Conservation (phyloP, 2,329 filamentous ascomycete species). For the Cryphonectria nitschkei region DNA sequence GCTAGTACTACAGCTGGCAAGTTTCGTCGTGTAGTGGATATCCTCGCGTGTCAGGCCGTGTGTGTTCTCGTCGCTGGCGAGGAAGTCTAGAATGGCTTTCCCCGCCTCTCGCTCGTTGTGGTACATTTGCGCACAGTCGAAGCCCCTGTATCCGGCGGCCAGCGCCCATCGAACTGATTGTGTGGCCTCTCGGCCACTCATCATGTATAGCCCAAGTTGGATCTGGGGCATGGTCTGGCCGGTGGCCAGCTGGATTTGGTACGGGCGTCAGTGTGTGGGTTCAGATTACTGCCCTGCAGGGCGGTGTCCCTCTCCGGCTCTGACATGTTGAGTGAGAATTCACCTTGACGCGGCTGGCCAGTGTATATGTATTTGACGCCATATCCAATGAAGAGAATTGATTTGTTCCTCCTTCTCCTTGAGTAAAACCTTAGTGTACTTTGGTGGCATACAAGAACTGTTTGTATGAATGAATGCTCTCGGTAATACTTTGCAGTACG, state of each 20-base stretch:
- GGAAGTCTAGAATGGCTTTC: slow-evolving; percentile 62
- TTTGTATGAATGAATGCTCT: not conserved
- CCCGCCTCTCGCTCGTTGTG: slow-evolving; percentile 74
- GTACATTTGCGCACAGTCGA: slow-evolving; percentile 60
- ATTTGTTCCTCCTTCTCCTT: not conserved
- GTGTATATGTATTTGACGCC: slow-evolving; percentile 24
- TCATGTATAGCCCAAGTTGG: slow-evolving; percentile 76
- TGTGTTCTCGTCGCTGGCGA: slow-evolving; percentile 48
- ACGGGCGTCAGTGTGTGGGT: slow-evolving; percentile 26
- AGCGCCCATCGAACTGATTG: slow-evolving; percentile 62
- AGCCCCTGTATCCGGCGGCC: slow-evolving; percentile 54
- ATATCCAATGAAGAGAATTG: not conserved
- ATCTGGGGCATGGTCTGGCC: slow-evolving; percentile 70
- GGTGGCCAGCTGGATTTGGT: slow-evolving; percentile 58
- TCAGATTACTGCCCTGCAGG: not conserved
- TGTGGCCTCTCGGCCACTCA: slow-evolving; percentile 63
- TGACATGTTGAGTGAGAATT: slow-evolving; percentile 22
- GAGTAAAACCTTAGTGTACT: not conserved
- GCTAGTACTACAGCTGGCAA: slow-evolving; percentile 64
- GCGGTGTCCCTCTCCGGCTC: not conserved
- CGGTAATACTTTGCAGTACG: no score
- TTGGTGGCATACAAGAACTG: not conserved
- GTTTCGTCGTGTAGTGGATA: slow-evolving; percentile 80
- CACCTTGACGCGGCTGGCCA: slow-evolving; percentile 28
- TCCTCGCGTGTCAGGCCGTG: slow-evolving; percentile 64